Conservation (phyloP, 306 rosid species). For the Cicer cuneatum region DNA sequence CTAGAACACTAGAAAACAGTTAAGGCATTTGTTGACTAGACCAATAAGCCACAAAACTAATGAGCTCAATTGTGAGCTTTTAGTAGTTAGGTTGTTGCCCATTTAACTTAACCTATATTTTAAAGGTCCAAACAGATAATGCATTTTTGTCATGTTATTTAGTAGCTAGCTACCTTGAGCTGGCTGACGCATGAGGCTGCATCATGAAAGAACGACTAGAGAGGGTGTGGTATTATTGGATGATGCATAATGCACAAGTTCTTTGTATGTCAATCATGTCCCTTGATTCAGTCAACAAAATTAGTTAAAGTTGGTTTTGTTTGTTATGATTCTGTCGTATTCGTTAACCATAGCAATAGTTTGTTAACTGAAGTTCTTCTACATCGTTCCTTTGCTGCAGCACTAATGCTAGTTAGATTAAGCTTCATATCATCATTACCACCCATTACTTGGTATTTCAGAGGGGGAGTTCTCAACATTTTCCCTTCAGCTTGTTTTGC, state of each 20-base stretch:
- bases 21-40: too few relatives aligned
- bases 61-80: conserved; percentile 11
- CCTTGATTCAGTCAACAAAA: background rate
- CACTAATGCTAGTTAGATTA: background rate
- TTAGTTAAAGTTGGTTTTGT: background rate
- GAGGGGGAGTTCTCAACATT: too few relatives aligned
- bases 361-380: conserved; percentile 11
- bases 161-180: conserved; percentile 8
- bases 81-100: conserved; percentile 7
- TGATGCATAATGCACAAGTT: background rate
- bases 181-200: background rate
- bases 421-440: background rate
- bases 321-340: background rate
- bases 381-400: background rate
- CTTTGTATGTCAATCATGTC: background rate
- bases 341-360: background rate
- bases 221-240: conserved; percentile 1
- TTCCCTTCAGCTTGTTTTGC: too few relatives aligned
- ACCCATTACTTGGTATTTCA: too few relatives aligned
- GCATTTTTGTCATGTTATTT: conserved; percentile 18
- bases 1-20: too few relatives aligned
- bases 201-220: background rate
- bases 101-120: background rate
- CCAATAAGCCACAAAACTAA: background rate
- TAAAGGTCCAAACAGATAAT: background rate